Conservation (phyloP, 768 basidiomycete species). For the Psilocybe sp. region DNA sequence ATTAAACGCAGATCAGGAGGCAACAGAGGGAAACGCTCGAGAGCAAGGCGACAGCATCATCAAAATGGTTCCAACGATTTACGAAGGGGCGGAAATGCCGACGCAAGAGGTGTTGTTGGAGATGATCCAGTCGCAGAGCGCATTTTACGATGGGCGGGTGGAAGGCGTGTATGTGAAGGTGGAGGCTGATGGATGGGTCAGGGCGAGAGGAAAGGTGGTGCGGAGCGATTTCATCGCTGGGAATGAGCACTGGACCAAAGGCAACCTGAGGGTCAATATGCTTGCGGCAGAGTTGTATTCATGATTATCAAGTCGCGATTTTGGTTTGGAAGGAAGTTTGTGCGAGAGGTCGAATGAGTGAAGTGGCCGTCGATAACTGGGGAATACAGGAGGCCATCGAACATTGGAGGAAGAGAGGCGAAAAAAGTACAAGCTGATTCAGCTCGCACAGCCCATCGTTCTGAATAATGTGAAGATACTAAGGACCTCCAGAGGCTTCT, state of each 20-base stretch:
- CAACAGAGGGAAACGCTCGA: no score
- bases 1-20: slow-evolving; percentile 17
- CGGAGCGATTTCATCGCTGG: slow-evolving; percentile 60
- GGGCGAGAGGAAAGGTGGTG: slow-evolving; percentile 52
- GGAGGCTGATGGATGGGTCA: slow-evolving; percentile 37
- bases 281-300: background rate
- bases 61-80: slow-evolving; percentile 38
- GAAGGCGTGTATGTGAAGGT: slow-evolving; percentile 61
- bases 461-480: no score
- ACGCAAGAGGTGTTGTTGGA: slow-evolving; percentile 32
- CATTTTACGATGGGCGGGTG: slow-evolving; percentile 38
- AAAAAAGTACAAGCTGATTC: no score
- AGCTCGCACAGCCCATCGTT: no score
- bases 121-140: slow-evolving; percentile 45
- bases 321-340: no score
- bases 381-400: no score
- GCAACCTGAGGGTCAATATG: slow-evolving; percentile 18
- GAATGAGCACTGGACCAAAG: slow-evolving; percentile 59
- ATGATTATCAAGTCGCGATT: no score
- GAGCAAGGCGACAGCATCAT: slow-evolving; percentile 30
- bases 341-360: no score
- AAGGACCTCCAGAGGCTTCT: no score
- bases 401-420: no score
- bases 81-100: slow-evolving; percentile 37
- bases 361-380: no score